A percentile compares a stretch with the other conserved stretches of the same genome.
phyloP scores from a whole-genome alignment of 164 flowering plant species.

The Magnolia officinalis region DNA sequence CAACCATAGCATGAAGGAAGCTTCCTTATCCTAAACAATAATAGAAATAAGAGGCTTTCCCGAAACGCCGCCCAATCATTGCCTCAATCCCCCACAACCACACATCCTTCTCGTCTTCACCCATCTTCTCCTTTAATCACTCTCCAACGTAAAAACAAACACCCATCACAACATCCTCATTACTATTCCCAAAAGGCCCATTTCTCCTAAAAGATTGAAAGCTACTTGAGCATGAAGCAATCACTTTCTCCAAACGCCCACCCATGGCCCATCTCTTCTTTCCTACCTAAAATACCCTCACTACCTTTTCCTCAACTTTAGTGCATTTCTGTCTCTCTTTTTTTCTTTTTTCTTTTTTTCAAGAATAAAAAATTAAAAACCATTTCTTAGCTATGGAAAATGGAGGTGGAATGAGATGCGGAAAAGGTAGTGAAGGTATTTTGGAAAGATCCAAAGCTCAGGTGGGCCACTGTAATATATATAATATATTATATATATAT shows the following conservation, averaged over 20 bases:
- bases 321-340: too few relatives aligned
- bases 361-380: too few relatives aligned
- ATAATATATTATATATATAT: too few relatives aligned
- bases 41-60: neutral
- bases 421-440: too few relatives aligned
- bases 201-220: neutral
- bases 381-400: too few relatives aligned
- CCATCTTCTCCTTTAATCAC: neutral
- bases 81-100: constrained; percentile 28
- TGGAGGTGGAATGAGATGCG: too few relatives aligned
- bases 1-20: constrained; percentile 5
- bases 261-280: neutral
- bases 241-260: neutral
- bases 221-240: neutral
- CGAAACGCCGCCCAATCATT: constrained; percentile 29
- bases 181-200: neutral
- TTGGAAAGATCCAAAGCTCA: too few relatives aligned
- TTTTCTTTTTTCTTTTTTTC: too few relatives aligned
- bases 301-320: neutral
- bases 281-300: constrained; percentile 5
- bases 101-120: constrained; percentile 9
- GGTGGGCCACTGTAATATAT: too few relatives aligned
- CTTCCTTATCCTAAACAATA: constrained; percentile 10
- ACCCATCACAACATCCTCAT: constrained; percentile 6
- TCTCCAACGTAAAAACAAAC: neutral